phyloP scores from a whole-genome alignment of 176 grass and related monocot species.

The Guadua angustifolia region DNA sequence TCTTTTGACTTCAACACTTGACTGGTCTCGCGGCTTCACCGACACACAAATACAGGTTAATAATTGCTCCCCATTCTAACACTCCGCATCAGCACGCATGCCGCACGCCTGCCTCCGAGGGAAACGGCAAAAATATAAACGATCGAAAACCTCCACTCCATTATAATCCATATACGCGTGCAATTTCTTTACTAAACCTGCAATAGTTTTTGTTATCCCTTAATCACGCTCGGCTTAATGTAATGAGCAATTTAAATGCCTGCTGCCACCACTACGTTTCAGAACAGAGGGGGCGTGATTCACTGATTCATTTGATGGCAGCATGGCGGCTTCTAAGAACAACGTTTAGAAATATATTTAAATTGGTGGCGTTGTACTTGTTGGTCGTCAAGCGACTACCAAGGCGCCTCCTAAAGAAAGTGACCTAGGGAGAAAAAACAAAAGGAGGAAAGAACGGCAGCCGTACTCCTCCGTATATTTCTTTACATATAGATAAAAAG shows the following conservation, averaged over 20 bases:
- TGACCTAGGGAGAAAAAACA: background rate
- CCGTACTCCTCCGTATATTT: no score
- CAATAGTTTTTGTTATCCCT: slow-evolving; percentile 37
- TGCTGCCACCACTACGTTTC: background rate
- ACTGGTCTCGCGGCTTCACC: slow-evolving; percentile 4
- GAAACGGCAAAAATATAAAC: background rate
- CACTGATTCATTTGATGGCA: slow-evolving; percentile 38
- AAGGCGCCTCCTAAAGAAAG: background rate
- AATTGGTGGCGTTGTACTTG: background rate
- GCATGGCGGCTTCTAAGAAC: background rate
- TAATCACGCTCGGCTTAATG: slow-evolving; percentile 10
- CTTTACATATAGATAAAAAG: no score
- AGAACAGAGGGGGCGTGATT: slow-evolving; percentile 2
- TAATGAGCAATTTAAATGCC: slow-evolving; percentile 29
- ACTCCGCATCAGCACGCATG: slow-evolving; percentile 1
- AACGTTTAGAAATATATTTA: background rate
- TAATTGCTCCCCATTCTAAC: background rate
- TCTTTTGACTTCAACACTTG: background rate
- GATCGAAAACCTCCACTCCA: background rate
- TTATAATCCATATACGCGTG: background rate
- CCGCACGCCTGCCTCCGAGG: background rate
- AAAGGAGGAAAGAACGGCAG: background rate
- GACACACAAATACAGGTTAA: background rate
- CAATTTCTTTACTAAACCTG: background rate
- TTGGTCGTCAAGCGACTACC: background rate